Conservation (phyloP, 495 filamentous ascomycete species). For the Halenospora varia region DNA sequence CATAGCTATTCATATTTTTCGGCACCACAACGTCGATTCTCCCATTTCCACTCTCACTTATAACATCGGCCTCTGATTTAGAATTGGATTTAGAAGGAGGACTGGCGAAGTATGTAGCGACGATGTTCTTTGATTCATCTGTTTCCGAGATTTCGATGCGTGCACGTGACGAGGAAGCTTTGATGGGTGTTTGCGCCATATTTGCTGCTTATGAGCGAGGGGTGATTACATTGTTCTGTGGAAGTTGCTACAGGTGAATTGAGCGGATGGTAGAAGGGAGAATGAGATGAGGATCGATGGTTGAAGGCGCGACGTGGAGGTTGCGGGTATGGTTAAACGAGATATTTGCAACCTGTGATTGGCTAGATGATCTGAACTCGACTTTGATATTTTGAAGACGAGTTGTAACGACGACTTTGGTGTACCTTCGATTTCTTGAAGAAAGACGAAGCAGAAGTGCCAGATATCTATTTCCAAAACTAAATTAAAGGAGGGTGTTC, state of each 20-base stretch:
- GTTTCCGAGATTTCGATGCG: conserved; percentile 34
- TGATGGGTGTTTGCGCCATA: conserved; percentile 8
- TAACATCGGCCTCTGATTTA: conserved; percentile 23
- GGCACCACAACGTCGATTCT: conserved; percentile 11
- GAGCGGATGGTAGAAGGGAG: neutral
- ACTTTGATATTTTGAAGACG: too few species aligned
- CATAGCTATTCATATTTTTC: conserved; percentile 12
- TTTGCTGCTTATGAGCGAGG: neutral
- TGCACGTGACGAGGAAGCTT: neutral
- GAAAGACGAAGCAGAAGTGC: too few species aligned
- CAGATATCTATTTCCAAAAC: too few species aligned
- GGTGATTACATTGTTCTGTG: neutral
- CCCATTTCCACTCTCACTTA: conserved; percentile 18
- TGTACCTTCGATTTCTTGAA: too few species aligned
- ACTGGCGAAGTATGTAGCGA: conserved; percentile 40
- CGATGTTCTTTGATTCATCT: conserved; percentile 48
- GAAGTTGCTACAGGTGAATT: neutral
- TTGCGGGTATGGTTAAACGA: too few species aligned
- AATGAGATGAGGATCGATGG: too few species aligned
- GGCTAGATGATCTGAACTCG: too few species aligned
- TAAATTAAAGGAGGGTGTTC: too few species aligned
- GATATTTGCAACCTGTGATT: too few species aligned
- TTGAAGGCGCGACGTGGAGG: too few species aligned
- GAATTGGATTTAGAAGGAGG: neutral
- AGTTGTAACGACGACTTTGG: too few species aligned